Base-by-base conservation (phyloP, 495 filamentous ascomycete species). In the Mycothermus thermophilus region DNA sequence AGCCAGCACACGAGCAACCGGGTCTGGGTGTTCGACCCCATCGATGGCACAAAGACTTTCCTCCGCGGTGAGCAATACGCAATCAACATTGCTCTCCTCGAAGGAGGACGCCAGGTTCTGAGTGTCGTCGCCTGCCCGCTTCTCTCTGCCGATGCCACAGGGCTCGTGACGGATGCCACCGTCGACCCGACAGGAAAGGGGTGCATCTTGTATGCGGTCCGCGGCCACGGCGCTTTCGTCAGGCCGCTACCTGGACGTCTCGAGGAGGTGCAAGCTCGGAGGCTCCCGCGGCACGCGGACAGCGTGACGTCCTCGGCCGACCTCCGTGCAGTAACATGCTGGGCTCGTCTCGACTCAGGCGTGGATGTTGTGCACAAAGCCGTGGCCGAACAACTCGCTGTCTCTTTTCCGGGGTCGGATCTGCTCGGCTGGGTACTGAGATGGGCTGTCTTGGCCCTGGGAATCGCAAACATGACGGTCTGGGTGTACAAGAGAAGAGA, bases 41-140 rank as follows among this genome's bases (percentile, higher is more conserved):
- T 83, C 29, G 79, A 83, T 40, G 79, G 79, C 16, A 83, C 79
- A 0, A 69, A 68, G 24, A 75, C 73, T 3, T 83, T 76, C 35
- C 66, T 83, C 10, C 52, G 53, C 6, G 67, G 69, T 23, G 57
- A 75, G 44, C 74, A 79, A 42, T 83, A 80, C 38, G 64, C 59
- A 18, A 60, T 68, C 36, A 68, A 68, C 32, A 45, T 66, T 4
- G 62, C 60, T 13, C 55, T 66, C 4, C 28, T 68, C 2, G 43
- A 52, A 15, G 54, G 38, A 3, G 53, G 55, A 12, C 42, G 40
- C 9, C 60, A 68, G 38, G 33, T 58, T 4, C 41, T 66, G 18
- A 52, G 54, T 21, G 50, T 58, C 3, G 75, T 72, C 1, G 75
- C 75, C 5, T 74, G 67, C 27, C 66, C 79, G 5, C 64, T 71